Conservation (phyloP, 306 rosid species). For the Biancaea sappan region DNA sequence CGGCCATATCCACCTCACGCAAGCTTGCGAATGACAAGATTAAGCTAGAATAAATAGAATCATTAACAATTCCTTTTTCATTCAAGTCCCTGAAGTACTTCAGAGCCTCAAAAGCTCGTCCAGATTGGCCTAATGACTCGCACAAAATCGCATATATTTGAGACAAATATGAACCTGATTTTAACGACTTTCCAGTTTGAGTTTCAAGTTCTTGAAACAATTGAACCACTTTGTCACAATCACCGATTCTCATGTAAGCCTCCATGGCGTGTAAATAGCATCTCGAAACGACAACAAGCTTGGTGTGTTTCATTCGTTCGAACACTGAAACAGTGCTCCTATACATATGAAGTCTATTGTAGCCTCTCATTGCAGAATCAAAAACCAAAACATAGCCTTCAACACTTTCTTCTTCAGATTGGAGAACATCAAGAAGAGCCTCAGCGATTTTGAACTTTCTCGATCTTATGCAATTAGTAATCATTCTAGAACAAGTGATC, state of each 20-base stretch:
- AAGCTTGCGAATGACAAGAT: conserved; percentile 57
- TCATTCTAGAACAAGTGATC: conserved; percentile 54
- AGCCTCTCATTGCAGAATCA: conserved; percentile 59
- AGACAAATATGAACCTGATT: conserved; percentile 33
- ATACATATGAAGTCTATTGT: conserved; percentile 77
- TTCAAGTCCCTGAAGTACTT: conserved; percentile 52
- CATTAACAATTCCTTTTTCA: conserved; percentile 39
- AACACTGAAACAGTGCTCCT: conserved; percentile 50
- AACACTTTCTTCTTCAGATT: conserved; percentile 5
- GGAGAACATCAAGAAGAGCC: conserved; percentile 46
- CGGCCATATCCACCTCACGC: conserved; percentile 46
- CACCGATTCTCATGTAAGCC: conserved; percentile 53
- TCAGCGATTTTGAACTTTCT: conserved; percentile 62
- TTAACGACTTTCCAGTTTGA: conserved; percentile 27
- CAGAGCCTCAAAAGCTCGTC: conserved; percentile 63
- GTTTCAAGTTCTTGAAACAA: conserved; percentile 52
- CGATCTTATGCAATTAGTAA: conserved; percentile 53
- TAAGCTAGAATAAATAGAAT: conserved; percentile 60
- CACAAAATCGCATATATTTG: conserved; percentile 50
- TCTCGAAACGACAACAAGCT: conserved; percentile 41
- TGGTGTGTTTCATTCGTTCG: conserved; percentile 40
- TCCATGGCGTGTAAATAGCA: conserved; percentile 61
- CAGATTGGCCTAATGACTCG: conserved; percentile 50
- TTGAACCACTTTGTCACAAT: conserved; percentile 47
- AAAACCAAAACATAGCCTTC: conserved; percentile 46